Base-by-base conservation (phyloP, 1,139 yeast species). In the Ashbya aceris region DNA sequence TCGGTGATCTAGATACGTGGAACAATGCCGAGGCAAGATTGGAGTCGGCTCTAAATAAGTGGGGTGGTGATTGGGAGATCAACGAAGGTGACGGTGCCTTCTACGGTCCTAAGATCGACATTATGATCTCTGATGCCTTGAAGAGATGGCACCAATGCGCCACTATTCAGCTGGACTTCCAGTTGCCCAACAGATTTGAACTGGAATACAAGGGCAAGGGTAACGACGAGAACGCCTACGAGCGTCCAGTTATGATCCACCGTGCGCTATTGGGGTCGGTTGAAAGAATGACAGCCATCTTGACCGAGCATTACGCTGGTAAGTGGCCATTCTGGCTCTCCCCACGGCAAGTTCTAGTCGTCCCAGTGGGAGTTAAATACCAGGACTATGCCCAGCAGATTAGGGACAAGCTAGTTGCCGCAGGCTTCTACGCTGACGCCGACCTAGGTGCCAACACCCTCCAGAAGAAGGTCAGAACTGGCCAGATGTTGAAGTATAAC, bases 251-350 rank as follows among this genome's bases (percentile, higher is more conserved):
- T 45, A 91, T 91, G 97, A 87, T 91, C 60, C 98, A 91, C 70
- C 83, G 98, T 71, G 98, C 98, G 53, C 84, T 91, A 52, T 79
- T 87, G 64, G 98, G 98, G 48, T 87, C 96, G 34, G 91, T 91
- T 42, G 98, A 91, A 73, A 83, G 98, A 74, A 87, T 91, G 95
- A 83, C 95, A 53, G 97, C 96, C 49, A 86, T 91, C 56, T 78
- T 91, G 66, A 87, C 95, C 47, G 98, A 91, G 66, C 97, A 91
- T 69, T 89, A 73, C 69, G 94, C 89, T 62, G 98, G 98, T 60
- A 87, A 85, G 66, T 89, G 97, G 97, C 98, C 98, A 58, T 83
- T 91, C 75, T 91, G 98, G 98, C 73, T 91, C 59, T 87, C 96
- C 28, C 98, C 98, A 59, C 83, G 97, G 73, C 98, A 91, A 69